These are phyloP conservation scores for Pugionium cornutum DNA, from an alignment of 345 rosid species.

Conservation along the genomic window DNA sequence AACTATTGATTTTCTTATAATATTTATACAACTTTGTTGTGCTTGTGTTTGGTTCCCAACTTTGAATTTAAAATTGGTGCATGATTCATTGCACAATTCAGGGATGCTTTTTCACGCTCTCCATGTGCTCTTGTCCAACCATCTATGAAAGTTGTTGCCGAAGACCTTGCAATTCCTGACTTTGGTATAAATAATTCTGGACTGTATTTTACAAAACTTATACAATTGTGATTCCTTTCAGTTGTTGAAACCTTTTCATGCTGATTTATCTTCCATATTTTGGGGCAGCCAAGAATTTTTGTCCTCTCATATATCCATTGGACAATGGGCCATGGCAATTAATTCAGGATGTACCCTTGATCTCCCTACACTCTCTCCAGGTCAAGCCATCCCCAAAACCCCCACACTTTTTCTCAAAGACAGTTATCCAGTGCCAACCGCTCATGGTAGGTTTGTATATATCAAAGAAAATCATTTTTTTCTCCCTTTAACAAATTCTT, in stretches of 20 bases:
- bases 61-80: conserved; percentile 14
- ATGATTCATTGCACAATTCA: conserved; percentile 46
- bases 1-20: neutral
- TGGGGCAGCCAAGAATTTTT: conserved; percentile 70
- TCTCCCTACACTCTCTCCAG: conserved; percentile 82
- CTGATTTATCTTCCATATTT: conserved; percentile 30
- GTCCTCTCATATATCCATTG: conserved; percentile 90
- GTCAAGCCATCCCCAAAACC: conserved; percentile 89
- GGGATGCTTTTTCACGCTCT: conserved; percentile 87
- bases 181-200: conserved; percentile 57
- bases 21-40: neutral
- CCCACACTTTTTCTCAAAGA: conserved; percentile 76
- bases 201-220: neutral
- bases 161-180: conserved; percentile 59
- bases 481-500: neutral
- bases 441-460: conserved; percentile 63
- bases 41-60: conserved; percentile 10
- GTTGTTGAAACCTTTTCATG: conserved; percentile 14
- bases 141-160: conserved; percentile 59
- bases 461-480: conserved; percentile 4
- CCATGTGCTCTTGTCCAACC: conserved; percentile 94
- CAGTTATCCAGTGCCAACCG: conserved; percentile 87
- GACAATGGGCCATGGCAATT: conserved; percentile 68
- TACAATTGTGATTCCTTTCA: conserved; percentile 11
- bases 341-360: conserved; percentile 64